Percentiles rank a stretch among this genome's conserved stretches.
Evolutionary conservation across 2,329 filamentous ascomycete genomes (phyloP).

Genomic region (Eutypa lata): DNA sequence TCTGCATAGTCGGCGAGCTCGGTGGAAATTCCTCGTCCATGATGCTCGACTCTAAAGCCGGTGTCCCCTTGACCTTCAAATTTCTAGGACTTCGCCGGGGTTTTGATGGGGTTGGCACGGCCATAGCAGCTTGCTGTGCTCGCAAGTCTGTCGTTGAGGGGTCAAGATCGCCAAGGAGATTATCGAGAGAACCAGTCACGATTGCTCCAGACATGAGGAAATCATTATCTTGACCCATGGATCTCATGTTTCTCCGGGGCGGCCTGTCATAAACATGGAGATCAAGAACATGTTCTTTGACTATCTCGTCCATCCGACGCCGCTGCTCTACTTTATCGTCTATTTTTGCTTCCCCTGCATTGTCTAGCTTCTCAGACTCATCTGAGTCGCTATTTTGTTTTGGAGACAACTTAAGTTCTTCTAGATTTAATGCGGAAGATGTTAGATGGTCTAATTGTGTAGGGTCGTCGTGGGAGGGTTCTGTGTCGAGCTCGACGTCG

Average conservation of each 20-base stretch:
- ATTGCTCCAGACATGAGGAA: constrained; percentile 16
- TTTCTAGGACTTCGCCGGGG: not conserved
- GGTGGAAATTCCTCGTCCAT: not conserved
- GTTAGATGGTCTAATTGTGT: too few species aligned
- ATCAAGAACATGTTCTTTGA: constrained; percentile 11
- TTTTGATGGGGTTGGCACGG: not conserved
- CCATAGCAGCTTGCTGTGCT: not conserved
- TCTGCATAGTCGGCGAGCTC: constrained; percentile 1
- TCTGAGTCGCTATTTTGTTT: not conserved
- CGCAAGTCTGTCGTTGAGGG: too few species aligned
- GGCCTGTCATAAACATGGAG: constrained; percentile 8
- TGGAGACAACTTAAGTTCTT: too few species aligned
- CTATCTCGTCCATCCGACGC: constrained; percentile 13
- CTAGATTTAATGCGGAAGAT: too few species aligned
- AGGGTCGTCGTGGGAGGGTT: too few species aligned
- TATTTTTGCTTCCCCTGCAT: not conserved
- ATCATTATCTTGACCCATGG: constrained; percentile 9
- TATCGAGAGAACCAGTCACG: not conserved
- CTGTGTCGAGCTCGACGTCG: not conserved
- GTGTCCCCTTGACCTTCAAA: not conserved
- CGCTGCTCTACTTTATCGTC: constrained; percentile 1
- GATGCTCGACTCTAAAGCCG: not conserved
- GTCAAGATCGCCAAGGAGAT: too few species aligned
- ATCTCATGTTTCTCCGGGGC: not conserved
- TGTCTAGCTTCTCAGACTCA: not conserved